Evolutionary conservation across 1,284 basidiomycete species (phyloP), one percentile per base, ranked within the genome.

Genomic region (Ganoderma boninense): DNA sequence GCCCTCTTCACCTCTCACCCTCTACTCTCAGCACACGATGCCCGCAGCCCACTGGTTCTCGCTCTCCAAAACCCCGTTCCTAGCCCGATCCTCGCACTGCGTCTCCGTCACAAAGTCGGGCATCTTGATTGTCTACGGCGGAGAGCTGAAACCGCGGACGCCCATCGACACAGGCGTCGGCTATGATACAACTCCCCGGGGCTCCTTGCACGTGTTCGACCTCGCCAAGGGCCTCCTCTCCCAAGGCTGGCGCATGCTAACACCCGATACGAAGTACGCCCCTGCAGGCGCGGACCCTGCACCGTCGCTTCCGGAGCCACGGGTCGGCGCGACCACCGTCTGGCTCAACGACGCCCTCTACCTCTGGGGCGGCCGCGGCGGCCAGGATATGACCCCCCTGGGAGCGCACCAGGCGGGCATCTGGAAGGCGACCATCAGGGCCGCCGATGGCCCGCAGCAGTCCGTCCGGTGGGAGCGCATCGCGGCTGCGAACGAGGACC

Each of bases 351-450:
- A 72, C 4, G 69, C 76, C 20, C 60, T 87, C 35, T 86, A 83
- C 70, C 62, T 85, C 44, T 87, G 84, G 82, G 85, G 83, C 8
- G 85, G 86, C 0, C 77, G 84, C 13, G 84, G 85, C 6, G 84
- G 83, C 1, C 74, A 77, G 32, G 80, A 83, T 60, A 82, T 82
- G 83, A 73, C 78, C 1, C 82, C 82, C 4, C 75, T 85, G 29
- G 74, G 76, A 4, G 67, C 61, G 2, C 68, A 74, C 42, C 76
- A 83, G 66, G 71, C 76, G 0, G 82, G 81, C n/a, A 35, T 82
- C 20, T 84, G 81, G 80, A 68, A 69, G 67, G 70, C 73, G 8
- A 67, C 67, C 0, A 49, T 74, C 46, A 29, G 49, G 11, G 64
- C 40, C 14, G 43, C 56, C 10, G 56, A 67, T 32, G 70, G 62